Percentiles rank a stretch among this genome's conserved stretches.
Evolutionary conservation across 768 basidiomycete genomes (phyloP).

Genomic region (Chiua virens): DNA sequence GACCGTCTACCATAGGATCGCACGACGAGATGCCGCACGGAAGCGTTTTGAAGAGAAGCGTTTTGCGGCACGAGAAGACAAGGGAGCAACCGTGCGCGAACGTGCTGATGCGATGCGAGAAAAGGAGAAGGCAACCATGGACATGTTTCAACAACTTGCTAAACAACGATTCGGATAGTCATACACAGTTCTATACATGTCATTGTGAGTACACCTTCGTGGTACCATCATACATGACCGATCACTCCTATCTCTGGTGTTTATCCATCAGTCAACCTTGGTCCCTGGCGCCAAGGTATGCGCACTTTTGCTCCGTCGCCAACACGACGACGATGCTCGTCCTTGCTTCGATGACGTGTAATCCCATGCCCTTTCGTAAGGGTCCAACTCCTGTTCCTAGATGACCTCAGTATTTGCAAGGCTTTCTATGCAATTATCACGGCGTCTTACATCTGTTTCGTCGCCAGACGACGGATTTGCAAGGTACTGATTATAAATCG

Average conservation of each 20-base stretch:
- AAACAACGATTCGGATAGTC: slow-evolving; percentile 78
- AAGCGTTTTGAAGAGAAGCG: slow-evolving; percentile 58
- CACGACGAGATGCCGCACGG: slow-evolving; percentile 71
- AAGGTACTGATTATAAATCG: slow-evolving; percentile 12
- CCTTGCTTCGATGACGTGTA: neutral
- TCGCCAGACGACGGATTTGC: neutral
- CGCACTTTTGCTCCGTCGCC: too few relatives aligned
- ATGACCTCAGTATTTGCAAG: neutral
- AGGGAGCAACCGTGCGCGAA: slow-evolving; percentile 53
- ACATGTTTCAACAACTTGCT: slow-evolving; percentile 93
- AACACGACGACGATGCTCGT: neutral
- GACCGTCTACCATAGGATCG: slow-evolving; percentile 51
- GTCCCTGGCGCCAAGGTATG: neutral
- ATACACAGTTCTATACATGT: slow-evolving; percentile 3
- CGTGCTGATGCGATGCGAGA: slow-evolving; percentile 61
- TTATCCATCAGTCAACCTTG: neutral
- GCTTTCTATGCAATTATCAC: neutral
- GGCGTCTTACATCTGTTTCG: slow-evolving; percentile 1
- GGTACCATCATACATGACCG: neutral
- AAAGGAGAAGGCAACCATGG: slow-evolving; percentile 93
- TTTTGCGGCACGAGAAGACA: slow-evolving; percentile 44
- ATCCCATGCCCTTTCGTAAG: slow-evolving; percentile 42
- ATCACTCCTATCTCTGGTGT: too few relatives aligned
- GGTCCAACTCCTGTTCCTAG: slow-evolving; percentile 31
- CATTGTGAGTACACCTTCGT: slow-evolving; percentile 14